Conservation (phyloP, 148 eudicot species). For the Vaccinium vitisidaea region DNA sequence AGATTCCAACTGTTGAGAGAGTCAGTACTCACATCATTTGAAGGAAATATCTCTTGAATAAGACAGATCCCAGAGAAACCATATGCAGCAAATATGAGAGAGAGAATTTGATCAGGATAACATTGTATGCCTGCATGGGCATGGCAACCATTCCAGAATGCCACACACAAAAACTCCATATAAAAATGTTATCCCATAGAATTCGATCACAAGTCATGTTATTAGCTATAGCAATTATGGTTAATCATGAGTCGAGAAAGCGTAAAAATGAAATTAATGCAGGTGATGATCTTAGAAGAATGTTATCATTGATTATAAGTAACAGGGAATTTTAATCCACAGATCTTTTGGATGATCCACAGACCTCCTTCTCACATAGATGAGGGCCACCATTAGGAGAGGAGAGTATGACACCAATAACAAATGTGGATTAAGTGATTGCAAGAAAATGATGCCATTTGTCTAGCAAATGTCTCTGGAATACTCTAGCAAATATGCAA, state of each 20-base stretch:
- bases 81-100: background rate
- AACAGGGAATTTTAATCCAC: too few species aligned
- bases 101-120: background rate
- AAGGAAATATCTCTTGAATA: constrained; percentile 10
- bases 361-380: background rate
- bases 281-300: background rate
- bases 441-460: background rate
- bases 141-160: background rate
- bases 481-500: background rate
- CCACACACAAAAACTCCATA: background rate
- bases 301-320: background rate
- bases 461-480: background rate
- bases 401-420: background rate
- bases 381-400: background rate
- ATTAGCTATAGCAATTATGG: background rate
- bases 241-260: background rate
- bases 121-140: background rate
- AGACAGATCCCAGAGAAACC: background rate
- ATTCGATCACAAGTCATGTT: background rate
- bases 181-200: background rate
- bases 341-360: background rate
- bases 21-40: constrained; percentile 40
- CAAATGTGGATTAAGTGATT: background rate
- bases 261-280: constrained; percentile 8
- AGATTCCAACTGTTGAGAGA: constrained; percentile 84